phyloP scores from a whole-genome alignment of 2,329 filamentous ascomycete species.

The Ascochyta clinopodiicola region DNA sequence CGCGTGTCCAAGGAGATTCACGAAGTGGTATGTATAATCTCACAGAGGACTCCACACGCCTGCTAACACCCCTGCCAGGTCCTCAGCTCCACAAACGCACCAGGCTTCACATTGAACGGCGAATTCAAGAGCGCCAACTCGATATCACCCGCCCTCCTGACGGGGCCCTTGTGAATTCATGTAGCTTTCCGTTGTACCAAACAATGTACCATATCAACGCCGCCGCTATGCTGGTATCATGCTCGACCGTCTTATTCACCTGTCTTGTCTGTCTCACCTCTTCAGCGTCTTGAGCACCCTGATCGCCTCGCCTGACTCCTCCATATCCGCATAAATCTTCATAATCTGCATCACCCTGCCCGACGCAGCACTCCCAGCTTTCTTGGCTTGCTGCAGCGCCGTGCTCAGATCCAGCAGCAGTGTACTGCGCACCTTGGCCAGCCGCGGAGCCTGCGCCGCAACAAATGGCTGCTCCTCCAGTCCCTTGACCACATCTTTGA shows the following conservation, averaged over 20 bases:
- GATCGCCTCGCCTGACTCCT: constrained; percentile 65
- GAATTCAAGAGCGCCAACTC: constrained; percentile 66
- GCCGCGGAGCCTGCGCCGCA: constrained; percentile 60
- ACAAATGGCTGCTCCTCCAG: constrained; percentile 70
- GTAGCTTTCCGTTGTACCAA: constrained; percentile 36
- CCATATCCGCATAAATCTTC: constrained; percentile 67
- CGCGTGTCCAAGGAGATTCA: constrained; percentile 74
- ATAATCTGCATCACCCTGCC: constrained; percentile 61
- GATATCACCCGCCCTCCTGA: constrained; percentile 49
- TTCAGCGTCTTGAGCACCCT: constrained; percentile 58
- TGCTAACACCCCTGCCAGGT: constrained; percentile 62
- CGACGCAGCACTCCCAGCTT: constrained; percentile 47
- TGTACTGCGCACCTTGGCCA: constrained; percentile 66
- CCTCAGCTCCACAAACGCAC: constrained; percentile 84
- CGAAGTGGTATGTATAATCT: constrained; percentile 62
- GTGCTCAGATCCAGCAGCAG: constrained; percentile 70
- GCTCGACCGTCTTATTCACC: neutral
- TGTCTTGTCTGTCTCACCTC: constrained; percentile 5
- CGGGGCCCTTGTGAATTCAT: constrained; percentile 41
- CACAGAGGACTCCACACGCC: constrained; percentile 8
- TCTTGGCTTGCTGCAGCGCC: constrained; percentile 64
- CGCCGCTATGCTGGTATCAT: constrained; percentile 52
- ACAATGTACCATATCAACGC: constrained; percentile 53
- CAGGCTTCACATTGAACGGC: constrained; percentile 86
- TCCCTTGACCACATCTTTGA: constrained; percentile 59